Conservation (phyloP, 805 yeast species). For the Spathaspora sp. region DNA sequence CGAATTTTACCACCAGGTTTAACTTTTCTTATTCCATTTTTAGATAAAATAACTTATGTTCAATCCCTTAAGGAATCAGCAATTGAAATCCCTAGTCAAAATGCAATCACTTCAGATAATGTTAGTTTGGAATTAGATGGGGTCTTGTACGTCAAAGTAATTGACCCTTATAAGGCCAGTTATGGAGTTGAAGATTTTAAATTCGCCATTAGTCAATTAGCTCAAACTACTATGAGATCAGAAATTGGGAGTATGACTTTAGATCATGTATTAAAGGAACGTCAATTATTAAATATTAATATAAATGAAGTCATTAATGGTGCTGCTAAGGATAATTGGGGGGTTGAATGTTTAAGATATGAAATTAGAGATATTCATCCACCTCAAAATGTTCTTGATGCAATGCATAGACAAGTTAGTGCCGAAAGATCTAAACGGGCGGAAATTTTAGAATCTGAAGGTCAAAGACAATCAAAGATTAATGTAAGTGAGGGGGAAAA, state of each 20-base stretch:
- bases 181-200: slow-evolving; percentile 88
- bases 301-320: slow-evolving; percentile 79
- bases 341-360: slow-evolving; percentile 76
- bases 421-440: slow-evolving; percentile 88
- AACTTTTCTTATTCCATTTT: slow-evolving; percentile 65
- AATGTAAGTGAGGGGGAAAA: slow-evolving; percentile 84
- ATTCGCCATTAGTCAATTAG: slow-evolving; percentile 80
- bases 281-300: slow-evolving; percentile 67
- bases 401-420: slow-evolving; percentile 87
- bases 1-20: slow-evolving; percentile 68
- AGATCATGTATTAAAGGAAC: slow-evolving; percentile 73
- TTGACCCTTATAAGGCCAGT: slow-evolving; percentile 80
- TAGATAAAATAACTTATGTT: slow-evolving; percentile 77
- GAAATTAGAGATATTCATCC: slow-evolving; percentile 89
- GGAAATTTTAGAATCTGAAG: slow-evolving; percentile 83
- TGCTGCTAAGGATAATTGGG: slow-evolving; percentile 80
- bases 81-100: slow-evolving; percentile 79
- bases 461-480: slow-evolving; percentile 72
- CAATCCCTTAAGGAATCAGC: slow-evolving; percentile 81
- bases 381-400: slow-evolving; percentile 78
- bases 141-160: slow-evolving; percentile 70
- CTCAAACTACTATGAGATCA: slow-evolving; percentile 87
- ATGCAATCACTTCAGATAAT: slow-evolving; percentile 82
- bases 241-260: slow-evolving; percentile 82
- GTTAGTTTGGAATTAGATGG: slow-evolving; percentile 85